Evolutionary conservation across 2,329 filamentous ascomycete genomes (phyloP), one percentile per base, ranked within the genome.

Genomic region (Emericellopsis atlantica): DNA sequence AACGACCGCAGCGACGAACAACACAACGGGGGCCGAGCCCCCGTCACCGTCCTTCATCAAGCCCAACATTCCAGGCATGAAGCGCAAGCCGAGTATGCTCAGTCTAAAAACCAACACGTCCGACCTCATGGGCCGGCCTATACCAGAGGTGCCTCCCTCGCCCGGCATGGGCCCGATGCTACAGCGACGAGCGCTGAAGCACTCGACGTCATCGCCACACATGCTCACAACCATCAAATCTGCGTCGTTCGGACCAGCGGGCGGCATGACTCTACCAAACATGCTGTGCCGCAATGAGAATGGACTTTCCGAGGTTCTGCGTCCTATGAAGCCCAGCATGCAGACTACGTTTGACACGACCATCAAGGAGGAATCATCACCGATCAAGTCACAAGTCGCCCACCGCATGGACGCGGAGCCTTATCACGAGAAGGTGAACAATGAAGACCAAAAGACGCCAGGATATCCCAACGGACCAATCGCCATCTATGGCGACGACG

Each of bases 401-500:
- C 76, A 71, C 44, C 66, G 75, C 42, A 65, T 66, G 8, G 69
- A 61, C 12, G 48, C 49, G 36, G 77, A 82, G 50, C 70, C 75
- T 5, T 77, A 70, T 48, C 77, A 68, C 39, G 78, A 83, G 45
- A 74, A 74, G n/a, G 76, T 80, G 50, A 81, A 81, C 48, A 81
- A 83, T 51, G 82, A 86, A 55, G 82, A 87, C 50, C 77, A 84
- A 43, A 89, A 89, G 61, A 83, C 83, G 0, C 84, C 84, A 14
- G 83, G 83, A 1, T 93, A 93, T 54, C 85, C 85, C 0, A 75
- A 87, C 48, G 85, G 85, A 0, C 86, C 85, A 1, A 81, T 90
- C 41, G 79, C 83, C 49, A 89, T 93, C 39, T 89, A 90, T 49
- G 79, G 78, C 41, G 80, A 85, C 43, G 75, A 81, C 36, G 78